These are phyloP conservation scores for Chaetomium tenue DNA, from an alignment of 495 filamentous ascomycete genomes.

Conservation along the genomic window DNA sequence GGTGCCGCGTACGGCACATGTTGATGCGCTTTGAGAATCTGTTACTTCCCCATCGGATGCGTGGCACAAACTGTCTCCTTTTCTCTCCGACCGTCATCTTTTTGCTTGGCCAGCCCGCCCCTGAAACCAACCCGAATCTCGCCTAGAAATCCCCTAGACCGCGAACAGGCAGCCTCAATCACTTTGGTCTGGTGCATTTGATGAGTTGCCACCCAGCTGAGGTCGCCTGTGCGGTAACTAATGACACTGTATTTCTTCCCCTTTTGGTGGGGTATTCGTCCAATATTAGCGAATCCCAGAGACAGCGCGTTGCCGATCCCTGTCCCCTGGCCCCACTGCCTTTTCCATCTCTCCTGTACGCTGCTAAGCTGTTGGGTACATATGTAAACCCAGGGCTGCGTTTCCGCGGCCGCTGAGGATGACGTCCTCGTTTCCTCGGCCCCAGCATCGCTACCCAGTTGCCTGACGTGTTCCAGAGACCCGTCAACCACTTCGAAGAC, in stretches of 20 bases:
- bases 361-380: neutral
- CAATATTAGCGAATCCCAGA: neutral
- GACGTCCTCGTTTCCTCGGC: constrained; percentile 23
- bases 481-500: neutral
- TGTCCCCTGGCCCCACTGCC: constrained; percentile 11
- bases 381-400: constrained; percentile 9
- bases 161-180: constrained; percentile 1
- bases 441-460: constrained; percentile 3
- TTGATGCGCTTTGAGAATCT: neutral
- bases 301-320: constrained; percentile 13
- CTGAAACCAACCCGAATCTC: constrained; percentile 17
- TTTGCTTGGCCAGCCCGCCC: neutral
- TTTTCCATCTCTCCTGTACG: neutral
- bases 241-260: constrained; percentile 5
- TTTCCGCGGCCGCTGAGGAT: constrained; percentile 13
- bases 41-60: neutral
- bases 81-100: neutral
- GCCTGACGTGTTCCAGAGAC: constrained; percentile 14
- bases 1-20: neutral
- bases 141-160: constrained; percentile 3
- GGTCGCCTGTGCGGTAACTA: neutral
- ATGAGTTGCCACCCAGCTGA: constrained; percentile 10
- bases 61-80: neutral
- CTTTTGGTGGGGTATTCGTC: neutral
- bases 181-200: constrained; percentile 2